phyloP scores from a whole-genome alignment of 2,329 filamentous ascomycete genomes.

The Fragosphaeria purpurea region DNA sequence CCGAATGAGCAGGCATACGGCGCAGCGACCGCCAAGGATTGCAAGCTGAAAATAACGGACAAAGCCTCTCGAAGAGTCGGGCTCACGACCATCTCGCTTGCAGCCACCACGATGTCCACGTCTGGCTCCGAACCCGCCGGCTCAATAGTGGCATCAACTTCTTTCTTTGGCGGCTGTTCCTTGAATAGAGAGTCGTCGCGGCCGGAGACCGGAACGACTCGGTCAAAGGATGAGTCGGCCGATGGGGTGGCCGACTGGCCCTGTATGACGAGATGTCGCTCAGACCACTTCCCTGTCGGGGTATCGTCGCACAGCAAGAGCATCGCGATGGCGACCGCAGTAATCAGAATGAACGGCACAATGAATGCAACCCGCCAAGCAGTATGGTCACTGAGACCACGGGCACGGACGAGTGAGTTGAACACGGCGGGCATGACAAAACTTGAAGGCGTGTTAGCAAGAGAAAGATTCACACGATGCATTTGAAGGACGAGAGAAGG shows the following conservation, averaged over 20 bases:
- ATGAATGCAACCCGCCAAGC: slow-evolving; percentile 81
- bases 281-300: slow-evolving; percentile 70
- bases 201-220: background rate
- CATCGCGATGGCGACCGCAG: slow-evolving; percentile 55
- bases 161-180: slow-evolving; percentile 18
- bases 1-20: slow-evolving; percentile 52
- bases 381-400: slow-evolving; percentile 51
- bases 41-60: slow-evolving; percentile 35
- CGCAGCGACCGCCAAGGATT: slow-evolving; percentile 42
- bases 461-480: too few relatives aligned
- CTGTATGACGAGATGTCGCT: slow-evolving; percentile 51
- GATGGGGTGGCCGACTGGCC: slow-evolving; percentile 25
- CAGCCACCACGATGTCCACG: slow-evolving; percentile 42
- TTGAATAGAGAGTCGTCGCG: background rate
- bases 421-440: slow-evolving; percentile 88
- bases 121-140: slow-evolving; percentile 20
- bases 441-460: slow-evolving; percentile 9
- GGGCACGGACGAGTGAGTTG: slow-evolving; percentile 56
- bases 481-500: background rate
- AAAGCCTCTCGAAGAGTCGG: slow-evolving; percentile 43
- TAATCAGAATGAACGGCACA: slow-evolving; percentile 70
- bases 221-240: background rate
- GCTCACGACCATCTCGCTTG: slow-evolving; percentile 39
- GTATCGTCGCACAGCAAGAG: slow-evolving; percentile 69
- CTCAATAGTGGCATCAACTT: slow-evolving; percentile 18